Base-by-base conservation (phyloP, 2,329 filamentous ascomycete species). In the Colletotrichum kahawae region DNA sequence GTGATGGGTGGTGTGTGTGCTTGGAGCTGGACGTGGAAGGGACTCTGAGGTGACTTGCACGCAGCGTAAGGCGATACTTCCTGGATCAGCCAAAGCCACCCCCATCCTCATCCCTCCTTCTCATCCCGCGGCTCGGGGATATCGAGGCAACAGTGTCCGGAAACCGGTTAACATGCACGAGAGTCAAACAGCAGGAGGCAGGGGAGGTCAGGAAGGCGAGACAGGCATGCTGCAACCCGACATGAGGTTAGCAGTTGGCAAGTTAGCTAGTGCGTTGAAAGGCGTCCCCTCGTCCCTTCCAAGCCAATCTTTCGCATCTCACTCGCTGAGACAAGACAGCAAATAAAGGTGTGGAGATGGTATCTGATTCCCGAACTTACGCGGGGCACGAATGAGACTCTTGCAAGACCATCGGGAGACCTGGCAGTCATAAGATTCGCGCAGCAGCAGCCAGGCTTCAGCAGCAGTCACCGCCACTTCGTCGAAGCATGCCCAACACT, bases 391-490 rank as follows among this genome's bases (percentile, higher is more conserved):
- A 68, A 38, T 68, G 48, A 73, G 43, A 73, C 64, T 73, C 33
- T 57, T 27, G 18, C 69, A 62, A 59, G 70, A 33, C 21, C 7
- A 66, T 51, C 43, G 68, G 59, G 63, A 75, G 59, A 34, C 67
- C 69, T 73, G 31, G 16, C 64, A 62, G 57, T 75, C 64, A 75
- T 73, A 63, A 75, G 69, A 72, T 75, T 75, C 60, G 60, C 63
- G 69, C 56, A 64, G 67, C 43, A 51, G 43, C 43, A 21, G 43
- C 43, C 43, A n/a, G 21, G 43, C 43, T 51, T 51, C 43, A 51
- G 43, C 43, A 21, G 43, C 54, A 75, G 72, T 75, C 73, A 75
- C 73, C 73, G 73, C 73, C 73, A 75, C 69, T 75, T 75, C 43
- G 24, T 63, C 34, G 21, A 29, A 51, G 16, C 34, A 24, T 13